Conservation (phyloP, 176 grass and related monocot species). For the Elymus sibiricus region DNA sequence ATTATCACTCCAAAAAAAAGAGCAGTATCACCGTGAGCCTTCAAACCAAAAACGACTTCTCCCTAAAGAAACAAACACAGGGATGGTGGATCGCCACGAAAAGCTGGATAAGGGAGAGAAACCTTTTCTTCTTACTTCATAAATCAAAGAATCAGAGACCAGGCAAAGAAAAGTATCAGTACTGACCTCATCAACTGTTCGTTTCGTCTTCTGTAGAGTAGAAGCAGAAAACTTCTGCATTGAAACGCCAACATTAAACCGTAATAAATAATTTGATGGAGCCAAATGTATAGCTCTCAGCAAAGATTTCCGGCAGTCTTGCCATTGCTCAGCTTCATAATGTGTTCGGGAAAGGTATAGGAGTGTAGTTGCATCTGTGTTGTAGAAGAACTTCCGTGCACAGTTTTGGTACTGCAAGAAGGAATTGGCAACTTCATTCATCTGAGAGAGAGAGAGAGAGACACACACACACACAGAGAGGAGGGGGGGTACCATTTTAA, state of each 20-base stretch:
- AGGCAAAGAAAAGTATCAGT: not conserved
- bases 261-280: slow-evolving; percentile 89
- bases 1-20: not conserved
- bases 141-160: slow-evolving; percentile 14
- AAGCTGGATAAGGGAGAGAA: not conserved
- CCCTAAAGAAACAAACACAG: not conserved
- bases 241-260: slow-evolving; percentile 87
- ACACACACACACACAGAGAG: too few relatives aligned
- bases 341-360: slow-evolving; percentile 88
- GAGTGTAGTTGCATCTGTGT: slow-evolving; percentile 85
- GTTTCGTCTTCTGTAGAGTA: slow-evolving; percentile 87
- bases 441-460: not conserved
- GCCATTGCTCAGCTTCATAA: slow-evolving; percentile 98
- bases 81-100: not conserved
- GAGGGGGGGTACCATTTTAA: slow-evolving; percentile 64
- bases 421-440: slow-evolving; percentile 17
- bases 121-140: not conserved
- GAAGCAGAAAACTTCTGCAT: slow-evolving; percentile 98
- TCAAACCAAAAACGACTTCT: not conserved
- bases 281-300: slow-evolving; percentile 95
- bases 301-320: slow-evolving; percentile 92
- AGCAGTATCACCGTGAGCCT: not conserved
- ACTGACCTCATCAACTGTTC: slow-evolving; percentile 82
- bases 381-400: slow-evolving; percentile 83
- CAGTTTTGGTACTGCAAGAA: slow-evolving; percentile 89